Percentiles rank a stretch among this genome's conserved stretches.
Evolutionary conservation across 805 yeast species (phyloP).

Genomic region (Saitoella complicata): DNA sequence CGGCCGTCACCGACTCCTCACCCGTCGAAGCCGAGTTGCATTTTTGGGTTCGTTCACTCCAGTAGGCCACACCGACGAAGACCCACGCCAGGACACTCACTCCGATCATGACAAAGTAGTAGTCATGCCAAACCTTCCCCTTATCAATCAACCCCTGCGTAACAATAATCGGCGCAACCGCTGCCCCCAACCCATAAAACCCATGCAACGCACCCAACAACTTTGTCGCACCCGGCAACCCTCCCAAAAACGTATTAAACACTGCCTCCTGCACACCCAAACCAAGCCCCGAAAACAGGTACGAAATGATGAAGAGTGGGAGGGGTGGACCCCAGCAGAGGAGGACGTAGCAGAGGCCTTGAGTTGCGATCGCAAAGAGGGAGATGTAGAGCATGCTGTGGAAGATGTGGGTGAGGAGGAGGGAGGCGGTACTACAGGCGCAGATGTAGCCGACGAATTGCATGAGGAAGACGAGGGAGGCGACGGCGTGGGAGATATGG

Average conservation of each 20-base stretch:
- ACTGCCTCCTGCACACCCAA: neutral
- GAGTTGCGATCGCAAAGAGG: too few species aligned
- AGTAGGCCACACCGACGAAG: too few species aligned
- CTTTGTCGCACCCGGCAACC: neutral
- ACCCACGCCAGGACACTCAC: too few species aligned
- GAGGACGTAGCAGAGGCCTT: neutral
- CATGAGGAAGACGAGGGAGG: neutral
- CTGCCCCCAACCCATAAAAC: neutral
- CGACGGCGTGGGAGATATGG: neutral
- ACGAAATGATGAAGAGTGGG: neutral
- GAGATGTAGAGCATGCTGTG: neutral
- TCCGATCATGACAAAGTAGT: neutral
- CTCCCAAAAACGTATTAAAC: neutral
- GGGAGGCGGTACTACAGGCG: neutral
- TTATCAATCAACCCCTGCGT: neutral
- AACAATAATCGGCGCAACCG: neutral
- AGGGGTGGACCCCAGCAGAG: neutral
- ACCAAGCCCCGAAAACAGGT: neutral
- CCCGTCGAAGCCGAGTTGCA: too few species aligned
- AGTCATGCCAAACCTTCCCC: neutral
- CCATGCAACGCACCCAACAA: neutral
- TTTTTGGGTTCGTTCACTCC: too few species aligned
- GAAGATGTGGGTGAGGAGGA: neutral
- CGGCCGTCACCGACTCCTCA: too few species aligned
- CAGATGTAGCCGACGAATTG: neutral